Evolutionary conservation across 2,329 filamentous ascomycete species (phyloP), one percentile per base, ranked within the genome.

Genomic region (Fusarium abutilonis): DNA sequence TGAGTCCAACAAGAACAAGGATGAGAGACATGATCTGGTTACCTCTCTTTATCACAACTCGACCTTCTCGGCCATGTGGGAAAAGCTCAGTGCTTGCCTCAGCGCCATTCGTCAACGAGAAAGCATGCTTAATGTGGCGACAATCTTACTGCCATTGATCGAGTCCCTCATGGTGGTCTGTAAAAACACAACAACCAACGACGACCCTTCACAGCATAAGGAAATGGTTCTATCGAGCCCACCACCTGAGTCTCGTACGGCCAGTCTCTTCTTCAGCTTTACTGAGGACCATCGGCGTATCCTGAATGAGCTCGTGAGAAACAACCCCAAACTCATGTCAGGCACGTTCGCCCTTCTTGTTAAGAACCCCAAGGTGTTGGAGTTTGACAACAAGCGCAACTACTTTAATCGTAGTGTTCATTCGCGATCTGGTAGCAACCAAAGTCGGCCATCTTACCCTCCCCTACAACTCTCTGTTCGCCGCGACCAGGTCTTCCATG

Each of bases 381-480:
- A 99, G 73, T 99, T 99, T 72, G 95, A 99, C 79, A 99, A 99
- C 81, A 99, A 99, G 82, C 93, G 95, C 71, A 98, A 96, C 78
- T 99, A 96, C 83, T 99, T 99, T 82, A 97, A 88, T 74, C 90
- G 95, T 60, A 93, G 92, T 71, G 89, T 99, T 10, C 95, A 99
- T 76, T 78, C 80, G 36, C 80, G 83, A 57, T 86, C 86, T 41
- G 86, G 90, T 46, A 84, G 84, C 49, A 85, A 86, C 50, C 88
- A 92, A 70, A 84, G 83, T 57, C 88, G 93, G 39, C 87, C 91
- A 48, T 83, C 89, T 8, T 86, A 82, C 70, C 90, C 92, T 39
- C 76, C 86, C 19, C 82, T 99, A 47, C 93, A 97, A 75, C 86
- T 99, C 42, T 89, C 89, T 56, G 91, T 99, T 56, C 91, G 96